Base-by-base conservation (phyloP, 116 monocot genomes). In the Trichopus zeylanicus region DNA sequence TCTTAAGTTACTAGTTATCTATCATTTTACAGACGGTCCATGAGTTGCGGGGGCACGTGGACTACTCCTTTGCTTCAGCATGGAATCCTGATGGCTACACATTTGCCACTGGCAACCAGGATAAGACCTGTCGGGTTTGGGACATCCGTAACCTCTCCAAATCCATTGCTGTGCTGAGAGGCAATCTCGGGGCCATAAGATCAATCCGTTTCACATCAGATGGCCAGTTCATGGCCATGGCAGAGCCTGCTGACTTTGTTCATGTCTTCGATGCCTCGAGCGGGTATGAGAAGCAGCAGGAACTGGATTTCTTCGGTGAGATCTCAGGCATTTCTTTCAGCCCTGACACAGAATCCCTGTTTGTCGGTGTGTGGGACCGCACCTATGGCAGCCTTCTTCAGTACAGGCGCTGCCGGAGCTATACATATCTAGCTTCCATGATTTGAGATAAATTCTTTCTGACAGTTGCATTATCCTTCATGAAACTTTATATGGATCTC, bases 81-180 rank as follows among this genome's bases (percentile, higher is more conserved):
- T 80, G 80, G 80, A 65, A 75, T 31, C 80, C 80, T 7, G 62
- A 70, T 61, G 75, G 80, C 22, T 3, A 2, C 34, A 74, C 63
- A 34, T 74, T 80, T 54, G 75, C 80, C 30, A 80, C 80, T 0
- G 80, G 80, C 10, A 80, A 80, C 67, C 80, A 80, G 57, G 80
- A 80, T 46, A 80, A 70, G 62, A 80, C 80, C 11, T 80, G 80
- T 46, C 69, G 75, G 9, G 62, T 80, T 10, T 80, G 80, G 80
- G 80, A 80, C 22, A 48, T 63, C 31, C 70, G 80, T 13, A 73
- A 71, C 52, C 58, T 71, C 7, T 70, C 70, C 42, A 46, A 67
- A 25, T 74, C 80, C 0, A 29, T 74, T 20, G 33, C 62, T 18
- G 80, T 67, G 15, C 62, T 80, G 3, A 55, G 65, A 42, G 80